Evolutionary conservation across 2,329 filamentous ascomycete genomes (phyloP).

Genomic region (Fusarium nematophilum): DNA sequence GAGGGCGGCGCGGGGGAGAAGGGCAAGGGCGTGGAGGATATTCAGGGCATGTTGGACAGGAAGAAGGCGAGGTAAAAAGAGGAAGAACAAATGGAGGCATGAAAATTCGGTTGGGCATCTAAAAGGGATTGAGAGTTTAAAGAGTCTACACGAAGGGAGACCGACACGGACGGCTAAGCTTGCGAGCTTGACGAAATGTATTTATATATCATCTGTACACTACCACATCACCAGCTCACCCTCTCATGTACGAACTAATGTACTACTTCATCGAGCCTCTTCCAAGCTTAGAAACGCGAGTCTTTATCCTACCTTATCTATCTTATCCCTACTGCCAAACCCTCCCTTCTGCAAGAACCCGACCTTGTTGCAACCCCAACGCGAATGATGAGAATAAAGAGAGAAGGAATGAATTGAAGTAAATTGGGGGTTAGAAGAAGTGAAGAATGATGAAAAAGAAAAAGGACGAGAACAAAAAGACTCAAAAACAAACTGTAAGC

Average conservation of each 20-base stretch:
- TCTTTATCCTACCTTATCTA: slow-evolving; percentile 45
- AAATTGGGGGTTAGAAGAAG: slow-evolving; percentile 27
- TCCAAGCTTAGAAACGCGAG: slow-evolving; percentile 23
- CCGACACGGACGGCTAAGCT: background rate
- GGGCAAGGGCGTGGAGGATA: slow-evolving; percentile 50
- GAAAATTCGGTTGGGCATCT: no score
- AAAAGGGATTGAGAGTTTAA: no score
- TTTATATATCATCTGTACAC: slow-evolving; percentile 34
- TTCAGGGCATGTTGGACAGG: slow-evolving; percentile 54
- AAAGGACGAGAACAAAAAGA: slow-evolving; percentile 7
- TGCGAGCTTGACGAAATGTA: slow-evolving; percentile 11
- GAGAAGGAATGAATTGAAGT: slow-evolving; percentile 28
- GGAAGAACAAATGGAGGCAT: slow-evolving; percentile 11
- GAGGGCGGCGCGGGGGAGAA: slow-evolving; percentile 47
- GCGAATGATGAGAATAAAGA: slow-evolving; percentile 34
- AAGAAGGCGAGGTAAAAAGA: slow-evolving; percentile 45
- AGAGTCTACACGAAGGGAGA: no score
- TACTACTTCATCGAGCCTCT: slow-evolving; percentile 16
- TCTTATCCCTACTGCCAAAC: slow-evolving; percentile 38
- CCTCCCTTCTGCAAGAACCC: slow-evolving; percentile 18
- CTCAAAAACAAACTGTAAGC: slow-evolving; percentile 45
- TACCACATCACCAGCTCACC: slow-evolving; percentile 32
- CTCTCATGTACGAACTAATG: slow-evolving; percentile 17
- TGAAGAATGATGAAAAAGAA: slow-evolving; percentile 24
- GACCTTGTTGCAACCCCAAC: slow-evolving; percentile 27